A percentile compares a stretch with the other conserved stretches of the same genome.
Evolutionary conservation across 2,329 filamentous ascomycete genomes (phyloP).

Genomic region (Pseudovirgaria hyperparasitica): DNA sequence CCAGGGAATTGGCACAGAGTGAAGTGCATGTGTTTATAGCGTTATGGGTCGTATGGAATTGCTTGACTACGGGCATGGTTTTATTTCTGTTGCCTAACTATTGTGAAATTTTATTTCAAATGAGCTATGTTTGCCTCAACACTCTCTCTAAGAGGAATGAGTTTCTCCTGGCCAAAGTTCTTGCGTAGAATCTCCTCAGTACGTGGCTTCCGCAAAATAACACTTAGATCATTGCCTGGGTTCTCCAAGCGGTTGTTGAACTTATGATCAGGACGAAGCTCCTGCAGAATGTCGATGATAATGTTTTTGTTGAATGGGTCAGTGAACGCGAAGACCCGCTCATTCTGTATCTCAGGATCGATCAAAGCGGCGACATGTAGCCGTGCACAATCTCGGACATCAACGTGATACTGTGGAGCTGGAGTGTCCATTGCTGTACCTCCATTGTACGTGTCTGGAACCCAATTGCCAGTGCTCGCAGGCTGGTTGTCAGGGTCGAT

Average conservation of each 20-base stretch:
- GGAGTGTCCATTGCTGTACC: constrained; percentile 13
- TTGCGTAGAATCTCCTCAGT: too few relatives aligned
- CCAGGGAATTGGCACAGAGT: too few relatives aligned
- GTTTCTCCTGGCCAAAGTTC: too few relatives aligned
- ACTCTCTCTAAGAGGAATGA: too few relatives aligned
- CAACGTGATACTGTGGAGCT: constrained; percentile 26
- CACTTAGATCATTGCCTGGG: constrained; percentile 11
- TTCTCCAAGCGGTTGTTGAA: constrained; percentile 18
- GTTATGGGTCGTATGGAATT: too few relatives aligned
- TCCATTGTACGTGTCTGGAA: constrained; percentile 13
- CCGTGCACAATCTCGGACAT: constrained; percentile 36
- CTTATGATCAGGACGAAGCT: constrained; percentile 25
- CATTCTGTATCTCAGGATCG: constrained; percentile 29
- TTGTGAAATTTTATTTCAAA: too few relatives aligned
- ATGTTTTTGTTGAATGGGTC: constrained; percentile 34
- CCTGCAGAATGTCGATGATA: constrained; percentile 25
- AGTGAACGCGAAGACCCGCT: constrained; percentile 44
- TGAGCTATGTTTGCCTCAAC: too few relatives aligned
- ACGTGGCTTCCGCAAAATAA: too few relatives aligned
- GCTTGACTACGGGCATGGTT: too few relatives aligned
- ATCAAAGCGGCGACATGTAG: constrained; percentile 42
- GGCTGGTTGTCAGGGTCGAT: constrained; percentile 22
- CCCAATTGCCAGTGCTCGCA: constrained; percentile 6
- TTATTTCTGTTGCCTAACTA: too few relatives aligned
- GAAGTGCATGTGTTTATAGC: too few relatives aligned